Percentiles rank a stretch among this genome's conserved stretches.
These are phyloP conservation scores for Backusella macrospora DNA, from an alignment of 192 early-diverging fungal species.

Conservation along the genomic window DNA sequence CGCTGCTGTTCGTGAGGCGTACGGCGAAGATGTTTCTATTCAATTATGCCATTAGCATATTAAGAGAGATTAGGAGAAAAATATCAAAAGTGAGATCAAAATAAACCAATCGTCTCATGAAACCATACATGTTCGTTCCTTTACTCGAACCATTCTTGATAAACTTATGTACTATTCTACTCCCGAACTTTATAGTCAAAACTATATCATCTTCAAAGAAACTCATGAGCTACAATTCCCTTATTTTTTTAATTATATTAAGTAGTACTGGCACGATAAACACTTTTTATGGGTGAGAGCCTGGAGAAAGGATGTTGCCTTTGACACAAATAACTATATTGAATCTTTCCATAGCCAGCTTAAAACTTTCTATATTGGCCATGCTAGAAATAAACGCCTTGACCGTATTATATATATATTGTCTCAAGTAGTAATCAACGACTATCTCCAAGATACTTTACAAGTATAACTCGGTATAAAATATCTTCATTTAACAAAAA, in stretches of 20 bases:
- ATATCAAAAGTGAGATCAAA: not conserved
- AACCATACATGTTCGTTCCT: no score
- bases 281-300: no score
- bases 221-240: no score
- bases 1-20: not conserved
- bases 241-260: no score
- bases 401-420: not conserved
- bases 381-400: not conserved
- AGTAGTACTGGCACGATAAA: no score
- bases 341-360: conserved; percentile 10
- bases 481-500: no score
- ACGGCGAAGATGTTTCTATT: not conserved
- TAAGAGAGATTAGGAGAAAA: not conserved
- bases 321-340: not conserved
- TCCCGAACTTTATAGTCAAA: not conserved
- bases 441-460: not conserved
- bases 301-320: not conserved
- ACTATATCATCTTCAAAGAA: not conserved
- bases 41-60: conserved; percentile 17
- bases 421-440: not conserved
- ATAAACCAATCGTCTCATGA: no score
- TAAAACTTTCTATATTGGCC: not conserved
- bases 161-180: not conserved
- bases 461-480: no score
- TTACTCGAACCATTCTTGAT: no score